A percentile compares a stretch with the other conserved stretches of the same genome.
Evolutionary conservation across 2,329 filamentous ascomycete genomes (phyloP).

Genomic region (Cladosporium sp.): DNA sequence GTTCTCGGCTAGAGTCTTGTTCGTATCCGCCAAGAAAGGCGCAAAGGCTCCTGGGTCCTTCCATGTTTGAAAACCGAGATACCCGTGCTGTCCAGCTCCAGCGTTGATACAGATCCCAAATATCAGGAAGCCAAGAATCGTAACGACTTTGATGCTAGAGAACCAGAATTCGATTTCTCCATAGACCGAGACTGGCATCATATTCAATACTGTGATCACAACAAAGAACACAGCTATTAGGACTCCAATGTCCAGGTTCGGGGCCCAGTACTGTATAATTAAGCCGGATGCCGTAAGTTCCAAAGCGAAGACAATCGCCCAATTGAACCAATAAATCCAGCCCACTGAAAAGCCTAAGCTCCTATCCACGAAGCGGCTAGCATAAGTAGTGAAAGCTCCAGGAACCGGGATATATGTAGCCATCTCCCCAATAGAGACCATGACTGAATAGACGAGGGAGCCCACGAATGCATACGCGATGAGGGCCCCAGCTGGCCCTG

Average conservation of each 20-base stretch:
- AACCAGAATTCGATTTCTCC: conserved; percentile 54
- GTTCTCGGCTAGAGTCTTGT: too few relatives aligned
- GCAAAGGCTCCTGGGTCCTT: conserved; percentile 36
- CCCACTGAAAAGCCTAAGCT: conserved; percentile 45
- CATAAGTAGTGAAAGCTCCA: conserved; percentile 49
- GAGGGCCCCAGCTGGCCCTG: conserved; percentile 40
- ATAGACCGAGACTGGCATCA: conserved; percentile 47
- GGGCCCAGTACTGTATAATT: conserved; percentile 37
- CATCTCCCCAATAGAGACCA: conserved; percentile 52
- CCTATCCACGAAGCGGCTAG: conserved; percentile 42
- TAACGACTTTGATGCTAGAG: conserved; percentile 47
- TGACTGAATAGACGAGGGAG: conserved; percentile 41
- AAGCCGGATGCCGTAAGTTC: conserved; percentile 35
- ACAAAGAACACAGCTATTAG: conserved; percentile 31
- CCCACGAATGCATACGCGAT: conserved; percentile 42
- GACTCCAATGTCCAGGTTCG: conserved; percentile 37
- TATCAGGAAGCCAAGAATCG: conserved; percentile 43
- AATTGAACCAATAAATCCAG: conserved; percentile 41
- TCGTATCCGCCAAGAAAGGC: conserved; percentile 17
- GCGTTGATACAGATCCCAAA: conserved; percentile 38
- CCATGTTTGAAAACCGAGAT: conserved; percentile 56
- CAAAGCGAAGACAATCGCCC: conserved; percentile 39
- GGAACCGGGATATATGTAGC: conserved; percentile 59
- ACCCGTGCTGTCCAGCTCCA: conserved; percentile 46
- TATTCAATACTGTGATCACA: conserved; percentile 42